Evolutionary conservation across 169 alveolate species (phyloP), one percentile per base, ranked within the genome.

Genomic region (Plasmodium cynomolgi): DNA sequence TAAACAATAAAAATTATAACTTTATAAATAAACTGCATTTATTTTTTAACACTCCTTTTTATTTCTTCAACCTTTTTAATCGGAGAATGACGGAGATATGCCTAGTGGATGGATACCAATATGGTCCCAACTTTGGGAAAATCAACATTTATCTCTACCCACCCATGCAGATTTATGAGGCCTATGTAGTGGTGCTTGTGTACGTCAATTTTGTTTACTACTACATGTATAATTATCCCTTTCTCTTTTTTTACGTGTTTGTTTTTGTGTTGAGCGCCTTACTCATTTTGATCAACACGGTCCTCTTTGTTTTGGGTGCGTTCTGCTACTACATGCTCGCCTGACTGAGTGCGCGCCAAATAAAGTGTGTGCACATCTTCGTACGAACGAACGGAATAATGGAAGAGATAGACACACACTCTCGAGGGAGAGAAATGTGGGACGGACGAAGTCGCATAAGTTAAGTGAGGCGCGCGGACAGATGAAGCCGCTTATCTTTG

Each of bases 1-100:
- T 86, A 15, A 86, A 86, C 44, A 75, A 86, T 86, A 75, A 75
- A 54, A 86, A 77, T 50, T 86, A 86, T 71, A 81, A 86, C 9
- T 77, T 77, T 56, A 86, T 86, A 86, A 86, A 86, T 17, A 86
- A 86, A 77, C 81, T 86, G 20, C 77, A 86, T 86, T 86, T 86
- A 86, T 50, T 86, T 86, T 56, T 86, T 33, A 86, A 86, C 68
- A 23, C 93, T 1, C 93, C 93, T 4, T 86, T 86, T 71, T 86
- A 86, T 71, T 86, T 86, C 68, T 86, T 86, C 81, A 86, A 86
- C 44, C 8, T 86, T 9, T 20, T 75, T 71, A 86, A 75, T 77
- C 73, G 71, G 41, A 74, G 68, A 75, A 86, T 39, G 9, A 86
- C 15, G 41, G 81, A 86, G 44, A 75, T 86, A 7, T n/a, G 34